Evolutionary conservation across 371 early-diverging fungal genomes (phyloP), one percentile per base, ranked within the genome.

Genomic region (Umbelopsis sp.): DNA sequence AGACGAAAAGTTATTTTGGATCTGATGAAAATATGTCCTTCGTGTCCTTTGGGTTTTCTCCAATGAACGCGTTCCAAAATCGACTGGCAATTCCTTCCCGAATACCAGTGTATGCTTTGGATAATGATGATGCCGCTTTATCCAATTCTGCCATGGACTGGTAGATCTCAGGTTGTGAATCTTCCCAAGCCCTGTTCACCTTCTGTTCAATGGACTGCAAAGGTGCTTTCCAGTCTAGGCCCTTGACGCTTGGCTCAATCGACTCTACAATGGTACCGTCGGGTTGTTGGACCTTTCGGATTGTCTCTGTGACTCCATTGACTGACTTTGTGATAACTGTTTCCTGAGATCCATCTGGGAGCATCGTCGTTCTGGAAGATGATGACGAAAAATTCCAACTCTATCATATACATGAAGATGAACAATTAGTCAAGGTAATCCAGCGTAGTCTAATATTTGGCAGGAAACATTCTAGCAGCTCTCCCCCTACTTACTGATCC

Each of bases 301-400:
- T 69, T 0, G 78, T 82, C 65, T 82, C 80, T 12, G 78, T 82
- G 0, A 74, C 63, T 24, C 80, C 82, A 29, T 82, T 79, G 7
- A 62, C 48, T 16, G 75, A 75, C 5, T 69, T 71, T 0, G 78
- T 78, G 2, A 65, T 71, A 6, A 68, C 66, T 0, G 80, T 76
- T 69, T 78, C 74, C 64, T 80, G 74, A 4, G 78, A 75, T 1
- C 82, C 82, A 65, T 82, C 80, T 1, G 80, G 71, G 9, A 69
- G 57, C 45, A 73, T 51, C 7, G 72, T 50, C 16, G 76, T 72
- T 25, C 75, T 70, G 38, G 72, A 70, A 4, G 81, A 76, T 1
- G 76, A 72, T 6, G 76, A 74, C 1, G 70, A 70, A 53, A 75
- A 81, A 25, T 72, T 67, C 77, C 77, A 81, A 4, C 64, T 35